Percentiles rank a stretch among this genome's conserved stretches.
These are phyloP conservation scores for Lactuca sativa DNA, from an alignment of 129 eudicot species.

Conservation along the genomic window DNA sequence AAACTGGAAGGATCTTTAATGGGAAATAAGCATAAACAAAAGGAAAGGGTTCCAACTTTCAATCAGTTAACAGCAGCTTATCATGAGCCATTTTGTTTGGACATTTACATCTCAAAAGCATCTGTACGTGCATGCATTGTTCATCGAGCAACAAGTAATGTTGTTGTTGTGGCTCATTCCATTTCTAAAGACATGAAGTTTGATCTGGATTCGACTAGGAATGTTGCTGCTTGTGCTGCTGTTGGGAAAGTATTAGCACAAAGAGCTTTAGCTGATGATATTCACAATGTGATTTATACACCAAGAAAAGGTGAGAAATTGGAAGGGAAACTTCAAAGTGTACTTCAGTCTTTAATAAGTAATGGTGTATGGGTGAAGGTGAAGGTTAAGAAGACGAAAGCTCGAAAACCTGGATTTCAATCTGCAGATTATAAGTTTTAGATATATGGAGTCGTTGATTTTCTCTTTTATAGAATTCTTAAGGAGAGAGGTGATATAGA, in stretches of 20 bases:
- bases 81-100: constrained; percentile 96
- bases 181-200: constrained; percentile 89
- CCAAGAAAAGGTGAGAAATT: constrained; percentile 81
- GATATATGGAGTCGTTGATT: too few species aligned
- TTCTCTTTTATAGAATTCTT: too few species aligned
- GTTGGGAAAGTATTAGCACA: constrained; percentile 78
- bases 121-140: constrained; percentile 92
- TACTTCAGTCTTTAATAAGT: constrained; percentile 56
- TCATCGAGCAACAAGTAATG: constrained; percentile 89
- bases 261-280: constrained; percentile 91
- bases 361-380: constrained; percentile 79
- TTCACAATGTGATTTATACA: constrained; percentile 75
- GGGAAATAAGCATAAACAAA: constrained; percentile 42
- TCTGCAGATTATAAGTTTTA: too few species aligned
- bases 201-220: constrained; percentile 72
- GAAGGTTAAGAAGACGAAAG: constrained; percentile 59
- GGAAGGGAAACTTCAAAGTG: constrained; percentile 78
- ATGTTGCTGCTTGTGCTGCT: constrained; percentile 59
- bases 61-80: constrained; percentile 84
- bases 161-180: constrained; percentile 81
- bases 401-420: too few species aligned
- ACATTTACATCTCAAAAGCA: constrained; percentile 70
- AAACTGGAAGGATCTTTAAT: constrained; percentile 13
- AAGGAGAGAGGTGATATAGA: too few species aligned
- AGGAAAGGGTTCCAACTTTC: constrained; percentile 68